These are phyloP conservation scores for Aurifilum marmelostoma DNA, from an alignment of 2,329 filamentous ascomycete genomes.

Conservation along the genomic window DNA sequence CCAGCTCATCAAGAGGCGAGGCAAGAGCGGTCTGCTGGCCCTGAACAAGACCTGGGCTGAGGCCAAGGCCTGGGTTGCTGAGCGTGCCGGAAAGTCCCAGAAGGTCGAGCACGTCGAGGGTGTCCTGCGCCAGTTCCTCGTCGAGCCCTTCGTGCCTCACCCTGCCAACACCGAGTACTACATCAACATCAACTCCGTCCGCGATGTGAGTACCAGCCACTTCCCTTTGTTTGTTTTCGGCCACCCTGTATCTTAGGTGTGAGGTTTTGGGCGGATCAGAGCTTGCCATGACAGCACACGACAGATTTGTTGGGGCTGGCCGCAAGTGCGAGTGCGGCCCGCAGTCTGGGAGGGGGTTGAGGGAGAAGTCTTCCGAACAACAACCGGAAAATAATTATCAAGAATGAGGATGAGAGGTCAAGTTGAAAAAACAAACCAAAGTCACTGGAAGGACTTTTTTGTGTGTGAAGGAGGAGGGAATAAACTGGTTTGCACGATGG, in stretches of 20 bases:
- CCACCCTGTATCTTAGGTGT: conserved; percentile 30
- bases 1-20: conserved; percentile 99
- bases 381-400: not conserved
- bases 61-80: conserved; percentile 90
- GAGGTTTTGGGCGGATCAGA: conserved; percentile 9
- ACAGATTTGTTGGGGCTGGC: conserved; percentile 8
- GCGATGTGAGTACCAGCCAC: conserved; percentile 74
- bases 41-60: conserved; percentile 98
- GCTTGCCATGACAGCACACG: not conserved
- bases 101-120: conserved; percentile 91
- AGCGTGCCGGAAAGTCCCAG: conserved; percentile 87
- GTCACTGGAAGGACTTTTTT: not conserved
- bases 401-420: not conserved
- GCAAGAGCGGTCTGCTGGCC: conserved; percentile 95
- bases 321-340: conserved; percentile 23
- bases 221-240: conserved; percentile 36
- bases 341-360: not conserved
- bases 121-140: conserved; percentile 90
- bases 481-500: conserved; percentile 19
- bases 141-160: conserved; percentile 98
- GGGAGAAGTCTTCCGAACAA: not conserved
- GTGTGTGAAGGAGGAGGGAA: conserved; percentile 11
- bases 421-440: not conserved
- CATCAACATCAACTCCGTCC: conserved; percentile 99
- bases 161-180: conserved; percentile 97